Percentiles rank a stretch among this genome's conserved stretches.
Evolutionary conservation across 495 filamentous ascomycete genomes (phyloP).

Genomic region (Neurospora pannonica): DNA sequence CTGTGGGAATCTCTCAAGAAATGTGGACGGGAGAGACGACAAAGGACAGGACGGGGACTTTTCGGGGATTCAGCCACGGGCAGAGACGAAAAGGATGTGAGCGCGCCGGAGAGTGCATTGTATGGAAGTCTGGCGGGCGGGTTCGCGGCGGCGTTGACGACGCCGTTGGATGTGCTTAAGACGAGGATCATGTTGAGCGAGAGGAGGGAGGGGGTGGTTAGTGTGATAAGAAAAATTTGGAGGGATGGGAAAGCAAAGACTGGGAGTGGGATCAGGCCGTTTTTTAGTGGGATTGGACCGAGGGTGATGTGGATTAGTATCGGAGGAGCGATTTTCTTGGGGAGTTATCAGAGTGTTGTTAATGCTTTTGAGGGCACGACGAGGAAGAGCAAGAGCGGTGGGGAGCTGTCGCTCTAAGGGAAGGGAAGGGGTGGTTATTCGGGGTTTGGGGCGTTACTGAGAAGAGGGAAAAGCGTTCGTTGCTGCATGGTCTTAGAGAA

Average conservation of each 20-base stretch:
- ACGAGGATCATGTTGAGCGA: slow-evolving; percentile 86
- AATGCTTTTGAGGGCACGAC: slow-evolving; percentile 48
- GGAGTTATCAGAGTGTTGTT: slow-evolving; percentile 86
- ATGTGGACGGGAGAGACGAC: slow-evolving; percentile 31
- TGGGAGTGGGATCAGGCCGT: slow-evolving; percentile 56
- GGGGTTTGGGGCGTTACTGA: not conserved
- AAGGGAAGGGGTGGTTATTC: not conserved
- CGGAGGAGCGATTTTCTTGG: slow-evolving; percentile 90
- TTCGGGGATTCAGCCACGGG: slow-evolving; percentile 31
- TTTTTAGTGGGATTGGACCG: slow-evolving; percentile 84
- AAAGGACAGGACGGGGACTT: slow-evolving; percentile 40
- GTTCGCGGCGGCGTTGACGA: slow-evolving; percentile 80
- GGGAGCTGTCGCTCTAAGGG: not conserved
- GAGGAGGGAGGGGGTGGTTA: slow-evolving; percentile 44
- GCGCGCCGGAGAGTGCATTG: slow-evolving; percentile 69
- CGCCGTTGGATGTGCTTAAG: slow-evolving; percentile 92
- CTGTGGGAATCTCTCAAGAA: slow-evolving; percentile 89
- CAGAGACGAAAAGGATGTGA: slow-evolving; percentile 36
- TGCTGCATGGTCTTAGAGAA: not conserved
- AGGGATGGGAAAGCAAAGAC: slow-evolving; percentile 27
- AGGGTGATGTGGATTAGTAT: slow-evolving; percentile 88
- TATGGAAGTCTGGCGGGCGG: slow-evolving; percentile 80
- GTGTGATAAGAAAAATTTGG: slow-evolving; percentile 57
- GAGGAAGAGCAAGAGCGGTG: slow-evolving; percentile 5
- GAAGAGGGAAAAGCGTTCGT: not conserved